Percentiles rank a stretch among this genome's conserved stretches.
Evolutionary conservation across 495 filamentous ascomycete species (phyloP).

Genomic region (Penicillium atrosanguineum): DNA sequence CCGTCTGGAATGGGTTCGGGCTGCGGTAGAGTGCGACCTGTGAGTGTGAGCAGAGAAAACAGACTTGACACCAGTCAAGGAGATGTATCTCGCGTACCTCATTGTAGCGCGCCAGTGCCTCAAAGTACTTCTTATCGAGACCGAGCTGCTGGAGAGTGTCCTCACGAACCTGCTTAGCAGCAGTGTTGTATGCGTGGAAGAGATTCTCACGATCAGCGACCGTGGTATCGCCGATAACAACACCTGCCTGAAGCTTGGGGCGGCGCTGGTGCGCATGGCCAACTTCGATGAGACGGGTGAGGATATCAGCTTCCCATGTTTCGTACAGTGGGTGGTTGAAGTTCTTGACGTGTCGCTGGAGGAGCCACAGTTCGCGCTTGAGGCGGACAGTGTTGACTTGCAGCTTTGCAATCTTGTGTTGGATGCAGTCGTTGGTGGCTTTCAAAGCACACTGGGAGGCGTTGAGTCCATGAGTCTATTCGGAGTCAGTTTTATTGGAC

Average conservation of each 20-base stretch:
- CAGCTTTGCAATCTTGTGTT: slow-evolving; percentile 21
- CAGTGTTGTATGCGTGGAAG: slow-evolving; percentile 25
- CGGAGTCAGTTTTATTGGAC: neutral
- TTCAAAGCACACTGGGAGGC: slow-evolving; percentile 19
- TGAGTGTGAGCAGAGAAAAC: slow-evolving; percentile 10
- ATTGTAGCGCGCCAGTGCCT: slow-evolving; percentile 31
- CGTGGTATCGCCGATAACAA: slow-evolving; percentile 16
- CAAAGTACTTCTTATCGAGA: slow-evolving; percentile 24
- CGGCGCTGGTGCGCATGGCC: slow-evolving; percentile 23
- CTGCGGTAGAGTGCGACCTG: slow-evolving; percentile 38
- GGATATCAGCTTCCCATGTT: slow-evolving; percentile 39
- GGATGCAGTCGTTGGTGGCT: slow-evolving; percentile 22
- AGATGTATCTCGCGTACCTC: slow-evolving; percentile 23
- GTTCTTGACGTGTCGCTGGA: slow-evolving; percentile 29
- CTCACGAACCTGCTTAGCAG: slow-evolving; percentile 25
- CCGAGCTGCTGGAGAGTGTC: slow-evolving; percentile 26
- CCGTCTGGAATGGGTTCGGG: slow-evolving; percentile 30
- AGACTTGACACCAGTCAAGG: neutral
- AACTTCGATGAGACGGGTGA: slow-evolving; percentile 41
- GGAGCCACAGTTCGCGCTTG: slow-evolving; percentile 25
- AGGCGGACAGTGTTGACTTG: slow-evolving; percentile 21
- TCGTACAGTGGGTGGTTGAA: slow-evolving; percentile 29
- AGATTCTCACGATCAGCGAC: slow-evolving; percentile 20
- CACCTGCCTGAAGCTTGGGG: slow-evolving; percentile 21
- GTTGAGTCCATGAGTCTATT: neutral